Evolutionary conservation across 2,329 filamentous ascomycete genomes (phyloP).

Genomic region (Pestalotiopsis sp.): DNA sequence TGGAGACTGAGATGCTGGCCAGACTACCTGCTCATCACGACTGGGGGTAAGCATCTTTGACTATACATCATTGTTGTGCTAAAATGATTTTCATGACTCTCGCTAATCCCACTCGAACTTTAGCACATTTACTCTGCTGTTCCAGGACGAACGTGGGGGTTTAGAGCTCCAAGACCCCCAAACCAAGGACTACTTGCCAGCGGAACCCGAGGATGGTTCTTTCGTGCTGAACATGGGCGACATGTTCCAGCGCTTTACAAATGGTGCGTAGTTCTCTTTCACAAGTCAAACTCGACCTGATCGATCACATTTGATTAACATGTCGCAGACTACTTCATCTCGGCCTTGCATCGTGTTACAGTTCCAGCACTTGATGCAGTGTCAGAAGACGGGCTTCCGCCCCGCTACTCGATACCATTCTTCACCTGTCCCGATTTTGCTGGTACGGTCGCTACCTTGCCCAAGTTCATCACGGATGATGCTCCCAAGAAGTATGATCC

Average conservation of each 20-base stretch:
- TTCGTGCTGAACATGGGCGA: slow-evolving; percentile 27
- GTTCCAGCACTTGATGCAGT: slow-evolving; percentile 19
- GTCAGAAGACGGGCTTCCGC: slow-evolving; percentile 18
- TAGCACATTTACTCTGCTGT: slow-evolving; percentile 51
- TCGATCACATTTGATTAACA: neutral
- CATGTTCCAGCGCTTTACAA: slow-evolving; percentile 26
- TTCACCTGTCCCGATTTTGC: slow-evolving; percentile 23
- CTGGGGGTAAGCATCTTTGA: slow-evolving; percentile 40
- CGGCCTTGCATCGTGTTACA: slow-evolving; percentile 23
- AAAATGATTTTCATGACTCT: too few species aligned
- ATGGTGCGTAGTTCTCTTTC: slow-evolving; percentile 16
- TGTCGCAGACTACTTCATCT: slow-evolving; percentile 25
- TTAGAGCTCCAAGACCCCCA: slow-evolving; percentile 48
- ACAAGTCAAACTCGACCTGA: neutral
- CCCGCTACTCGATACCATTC: slow-evolving; percentile 21
- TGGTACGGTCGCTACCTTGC: slow-evolving; percentile 20
- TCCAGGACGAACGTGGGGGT: slow-evolving; percentile 54
- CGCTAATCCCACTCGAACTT: neutral
- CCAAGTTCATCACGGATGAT: slow-evolving; percentile 20
- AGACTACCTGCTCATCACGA: slow-evolving; percentile 52
- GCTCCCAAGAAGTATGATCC: slow-evolving; percentile 21
- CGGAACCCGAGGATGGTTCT: slow-evolving; percentile 21
- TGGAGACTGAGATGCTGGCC: slow-evolving; percentile 20
- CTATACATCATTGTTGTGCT: too few species aligned
- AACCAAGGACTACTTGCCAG: slow-evolving; percentile 16